Base-by-base conservation (phyloP, 2,329 filamentous ascomycete genomes). In the Aspergillus tanneri region DNA sequence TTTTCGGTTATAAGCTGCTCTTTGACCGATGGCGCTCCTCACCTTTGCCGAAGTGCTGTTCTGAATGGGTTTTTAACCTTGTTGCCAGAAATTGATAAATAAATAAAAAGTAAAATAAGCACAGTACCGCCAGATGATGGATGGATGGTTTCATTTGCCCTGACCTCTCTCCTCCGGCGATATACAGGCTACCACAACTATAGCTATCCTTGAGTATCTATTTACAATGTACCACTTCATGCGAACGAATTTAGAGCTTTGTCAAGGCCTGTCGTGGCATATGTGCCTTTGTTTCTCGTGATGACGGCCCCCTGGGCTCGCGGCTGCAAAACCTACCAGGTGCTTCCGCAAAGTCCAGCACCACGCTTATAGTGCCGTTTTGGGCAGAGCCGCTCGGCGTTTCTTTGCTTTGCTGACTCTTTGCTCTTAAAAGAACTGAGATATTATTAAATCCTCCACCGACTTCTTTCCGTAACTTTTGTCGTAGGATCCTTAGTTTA, bases 181-280 rank as follows among this genome's bases (percentile, higher is more conserved):
- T 40, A 40, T 47, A 25, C 43, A 50, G 48, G 19, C 19, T 47
- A 50, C 38, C 5, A 18, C 39, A 21, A 50, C 47, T 36, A 36
- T 18, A 9, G 24, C 37, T 38, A 34, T 38, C 18, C 47, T 32
- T 34, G 9, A 18, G 44, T 12, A 3, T 47, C 34, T 32, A 38
- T 12, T 42, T n/a, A 14, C 6, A 30, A 30, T 14, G n/a, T n/a
- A 30, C 28, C 14, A 30, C 7, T 1, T 14, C 6, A 14, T 14
- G 27, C 27, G 11, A 32, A 42, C 5, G 30, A 55, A 49, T 43
- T 50, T 53, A 30, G 43, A 55, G 53, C 50, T 50, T 52, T 46
- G 43, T 52, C 52, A 37, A 5, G 42, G 52, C 49, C 49, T 54
- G 9, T 27, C 10, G n/a, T 47, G 49, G 49, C 43, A 49, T 45